These are phyloP conservation scores for Dryadomyces sulphureus DNA, from an alignment of 2,329 filamentous ascomycete species.

Conservation along the genomic window DNA sequence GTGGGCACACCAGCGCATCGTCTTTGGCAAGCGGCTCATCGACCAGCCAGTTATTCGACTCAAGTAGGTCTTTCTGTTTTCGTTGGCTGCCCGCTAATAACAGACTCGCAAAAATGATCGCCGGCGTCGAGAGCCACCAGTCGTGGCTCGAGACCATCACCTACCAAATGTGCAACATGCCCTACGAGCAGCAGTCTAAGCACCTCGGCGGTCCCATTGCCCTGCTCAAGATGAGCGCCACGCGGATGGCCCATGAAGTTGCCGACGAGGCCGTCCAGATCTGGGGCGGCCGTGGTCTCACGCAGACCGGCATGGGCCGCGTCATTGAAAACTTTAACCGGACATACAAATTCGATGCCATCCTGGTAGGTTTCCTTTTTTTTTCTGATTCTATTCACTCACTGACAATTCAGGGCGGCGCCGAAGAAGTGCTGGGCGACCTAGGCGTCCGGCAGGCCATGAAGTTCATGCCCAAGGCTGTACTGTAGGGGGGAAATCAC, in stretches of 20 bases:
- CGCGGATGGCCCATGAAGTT: slow-evolving; percentile 65
- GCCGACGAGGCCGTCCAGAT: slow-evolving; percentile 77
- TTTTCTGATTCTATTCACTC: neutral
- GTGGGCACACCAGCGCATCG: slow-evolving; percentile 75
- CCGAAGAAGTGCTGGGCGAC: slow-evolving; percentile 71
- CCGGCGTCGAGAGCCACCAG: slow-evolving; percentile 67
- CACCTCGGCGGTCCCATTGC: slow-evolving; percentile 69
- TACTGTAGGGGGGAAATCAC: slow-evolving; percentile 46
- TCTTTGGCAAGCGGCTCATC: slow-evolving; percentile 70
- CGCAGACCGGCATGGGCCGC: slow-evolving; percentile 69
- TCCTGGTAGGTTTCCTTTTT: slow-evolving; percentile 25
- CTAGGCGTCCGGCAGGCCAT: slow-evolving; percentile 73
- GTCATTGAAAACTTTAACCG: slow-evolving; percentile 75
- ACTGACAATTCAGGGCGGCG: slow-evolving; percentile 39
- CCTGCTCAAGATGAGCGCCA: slow-evolving; percentile 65
- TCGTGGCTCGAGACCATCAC: slow-evolving; percentile 75
- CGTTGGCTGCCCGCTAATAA: slow-evolving; percentile 37
- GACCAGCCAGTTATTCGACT: slow-evolving; percentile 71
- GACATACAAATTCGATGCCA: slow-evolving; percentile 69
- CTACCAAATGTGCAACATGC: slow-evolving; percentile 80
- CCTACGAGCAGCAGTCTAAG: slow-evolving; percentile 59
- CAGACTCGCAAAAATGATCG: slow-evolving; percentile 83
- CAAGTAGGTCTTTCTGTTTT: slow-evolving; percentile 37
- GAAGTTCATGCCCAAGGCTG: slow-evolving; percentile 71
- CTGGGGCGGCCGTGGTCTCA: slow-evolving; percentile 69